A percentile compares a stretch with the other conserved stretches of the same genome.
These are phyloP conservation scores for Lactifluus subvellereus DNA, from an alignment of 768 basidiomycete species.

Conservation along the genomic window DNA sequence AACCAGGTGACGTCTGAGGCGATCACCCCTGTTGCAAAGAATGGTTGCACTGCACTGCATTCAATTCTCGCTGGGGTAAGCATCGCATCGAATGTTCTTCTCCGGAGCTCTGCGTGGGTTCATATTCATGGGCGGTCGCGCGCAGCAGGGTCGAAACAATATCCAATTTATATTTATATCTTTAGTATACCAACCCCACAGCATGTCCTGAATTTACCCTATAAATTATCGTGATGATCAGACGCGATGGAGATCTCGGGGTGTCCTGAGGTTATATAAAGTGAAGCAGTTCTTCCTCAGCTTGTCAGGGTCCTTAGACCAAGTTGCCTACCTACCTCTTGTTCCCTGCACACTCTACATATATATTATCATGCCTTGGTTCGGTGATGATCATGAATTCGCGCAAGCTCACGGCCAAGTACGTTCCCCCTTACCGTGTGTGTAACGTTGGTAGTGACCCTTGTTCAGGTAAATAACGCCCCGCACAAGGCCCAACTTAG, in stretches of 20 bases:
- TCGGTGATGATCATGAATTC: neutral
- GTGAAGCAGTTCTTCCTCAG: neutral
- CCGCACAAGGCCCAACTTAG: constrained; percentile 51
- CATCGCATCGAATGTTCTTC: neutral
- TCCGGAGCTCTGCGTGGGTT: no score
- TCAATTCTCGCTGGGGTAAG: neutral
- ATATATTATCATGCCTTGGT: constrained; percentile 9
- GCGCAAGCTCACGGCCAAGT: neutral
- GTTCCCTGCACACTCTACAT: neutral
- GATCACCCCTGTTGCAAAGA: neutral
- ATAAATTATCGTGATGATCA: neutral
- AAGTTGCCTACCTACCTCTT: no score
- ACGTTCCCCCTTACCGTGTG: neutral
- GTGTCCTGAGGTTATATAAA: constrained; percentile 8
- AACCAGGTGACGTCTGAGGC: neutral
- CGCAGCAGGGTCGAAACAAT: neutral
- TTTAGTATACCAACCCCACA: neutral
- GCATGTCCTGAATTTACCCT: neutral
- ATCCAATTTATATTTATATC: neutral
- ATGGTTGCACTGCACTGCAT: neutral
- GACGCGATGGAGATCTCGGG: neutral
- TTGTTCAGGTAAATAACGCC: neutral
- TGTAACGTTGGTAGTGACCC: neutral
- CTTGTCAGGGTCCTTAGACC: neutral
- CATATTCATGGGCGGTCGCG: no score